Evolutionary conservation across 2,329 filamentous ascomycete genomes (phyloP).

Genomic region (Mariannaea sp.): DNA sequence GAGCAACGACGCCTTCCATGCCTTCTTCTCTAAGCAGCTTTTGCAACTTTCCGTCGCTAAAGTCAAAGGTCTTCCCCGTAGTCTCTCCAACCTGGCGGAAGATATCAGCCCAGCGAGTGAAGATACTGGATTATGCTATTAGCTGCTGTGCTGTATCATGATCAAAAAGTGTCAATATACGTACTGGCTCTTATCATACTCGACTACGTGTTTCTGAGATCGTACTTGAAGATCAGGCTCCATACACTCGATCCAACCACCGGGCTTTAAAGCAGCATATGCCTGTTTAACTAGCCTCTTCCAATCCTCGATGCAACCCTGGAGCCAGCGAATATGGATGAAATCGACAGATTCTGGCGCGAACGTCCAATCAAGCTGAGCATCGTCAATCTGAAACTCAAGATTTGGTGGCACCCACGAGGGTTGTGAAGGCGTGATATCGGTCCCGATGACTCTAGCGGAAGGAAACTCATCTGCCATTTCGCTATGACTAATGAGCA

Average conservation of each 20-base stretch:
- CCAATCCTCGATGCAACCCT: slow-evolving; percentile 41
- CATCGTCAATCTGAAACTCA: slow-evolving; percentile 46
- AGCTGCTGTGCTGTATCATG: not conserved
- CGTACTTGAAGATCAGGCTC: slow-evolving; percentile 32
- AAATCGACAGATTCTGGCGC: slow-evolving; percentile 38
- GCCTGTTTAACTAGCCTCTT: slow-evolving; percentile 24
- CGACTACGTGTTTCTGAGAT: slow-evolving; percentile 15
- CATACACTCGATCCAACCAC: slow-evolving; percentile 35
- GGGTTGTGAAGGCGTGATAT: slow-evolving; percentile 29
- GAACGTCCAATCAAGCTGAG: slow-evolving; percentile 50
- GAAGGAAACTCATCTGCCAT: slow-evolving; percentile 32
- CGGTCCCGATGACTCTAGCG: slow-evolving; percentile 27
- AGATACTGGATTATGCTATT: slow-evolving; percentile 13
- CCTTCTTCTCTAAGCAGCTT: slow-evolving; percentile 21
- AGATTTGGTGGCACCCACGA: slow-evolving; percentile 43
- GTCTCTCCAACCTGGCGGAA: slow-evolving; percentile 26
- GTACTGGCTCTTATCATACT: slow-evolving; percentile 26
- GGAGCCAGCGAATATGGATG: slow-evolving; percentile 41
- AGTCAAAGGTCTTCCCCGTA: slow-evolving; percentile 27
- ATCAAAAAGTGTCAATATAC: rapidly evolving
- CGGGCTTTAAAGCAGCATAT: slow-evolving; percentile 29
- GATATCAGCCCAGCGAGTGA: slow-evolving; percentile 22
- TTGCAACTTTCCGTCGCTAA: slow-evolving; percentile 25
- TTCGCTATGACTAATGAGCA: slow-evolving; percentile 18
- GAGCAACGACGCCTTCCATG: slow-evolving; percentile 3